Conservation (phyloP, 495 filamentous ascomycete species). For the Lentithecium fluviatile region DNA sequence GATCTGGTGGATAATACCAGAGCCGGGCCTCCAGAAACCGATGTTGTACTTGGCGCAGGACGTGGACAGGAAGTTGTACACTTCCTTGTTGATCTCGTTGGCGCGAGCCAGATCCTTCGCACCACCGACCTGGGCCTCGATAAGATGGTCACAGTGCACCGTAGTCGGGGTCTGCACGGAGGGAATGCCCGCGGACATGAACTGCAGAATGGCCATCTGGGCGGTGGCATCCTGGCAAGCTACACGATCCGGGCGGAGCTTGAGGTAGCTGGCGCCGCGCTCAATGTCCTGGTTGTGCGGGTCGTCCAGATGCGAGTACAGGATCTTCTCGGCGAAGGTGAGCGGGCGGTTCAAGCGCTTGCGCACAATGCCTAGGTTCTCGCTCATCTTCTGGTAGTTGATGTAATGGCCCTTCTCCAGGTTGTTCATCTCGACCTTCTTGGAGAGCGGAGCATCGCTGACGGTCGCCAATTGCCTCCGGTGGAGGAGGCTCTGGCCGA, state of each 20-base stretch:
- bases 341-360: conserved; percentile 84
- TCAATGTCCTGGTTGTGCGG: conserved; percentile 94
- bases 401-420: conserved; percentile 78
- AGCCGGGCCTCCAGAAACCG: conserved; percentile 98
- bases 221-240: conserved; percentile 99
- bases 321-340: conserved; percentile 95
- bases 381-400: conserved; percentile 93
- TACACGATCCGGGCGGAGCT: conserved; percentile 93
- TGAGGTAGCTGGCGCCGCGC: conserved; percentile 92
- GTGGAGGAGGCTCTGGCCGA: conserved; percentile 42
- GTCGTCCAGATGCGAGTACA: conserved; percentile 98
- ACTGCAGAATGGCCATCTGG: conserved; percentile 99
- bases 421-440: conserved; percentile 81
- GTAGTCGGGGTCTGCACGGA: conserved; percentile 92
- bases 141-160: conserved; percentile 99
- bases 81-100: conserved; percentile 96
- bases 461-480: conserved; percentile 55
- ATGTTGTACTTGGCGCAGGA: conserved; percentile 99
- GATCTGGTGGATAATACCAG: conserved; percentile 99
- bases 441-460: conserved; percentile 61
- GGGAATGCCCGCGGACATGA: conserved; percentile 97
- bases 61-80: conserved; percentile 94
- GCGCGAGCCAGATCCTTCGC: conserved; percentile 92
- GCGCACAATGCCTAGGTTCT: conserved; percentile 92
- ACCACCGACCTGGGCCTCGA: conserved; percentile 94